Conservation (phyloP, 805 yeast species). For the Candida easanensis region DNA sequence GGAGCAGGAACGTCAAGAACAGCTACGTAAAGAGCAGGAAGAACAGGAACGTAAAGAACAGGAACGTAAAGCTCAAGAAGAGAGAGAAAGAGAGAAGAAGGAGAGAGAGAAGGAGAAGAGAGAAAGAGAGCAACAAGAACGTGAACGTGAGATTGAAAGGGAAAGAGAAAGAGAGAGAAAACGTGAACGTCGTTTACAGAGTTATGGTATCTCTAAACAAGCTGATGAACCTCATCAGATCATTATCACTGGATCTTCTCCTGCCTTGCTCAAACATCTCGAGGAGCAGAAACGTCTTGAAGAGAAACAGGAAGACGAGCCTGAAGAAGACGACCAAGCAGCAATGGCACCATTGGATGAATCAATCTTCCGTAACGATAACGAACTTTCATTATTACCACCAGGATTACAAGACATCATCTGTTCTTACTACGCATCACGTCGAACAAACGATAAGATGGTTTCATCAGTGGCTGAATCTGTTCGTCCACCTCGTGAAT, state of each 20-base stretch:
- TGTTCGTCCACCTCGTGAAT: conserved; percentile 12
- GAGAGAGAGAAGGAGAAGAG: conserved; percentile 9
- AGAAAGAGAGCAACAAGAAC: conserved; percentile 15
- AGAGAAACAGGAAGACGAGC: background rate
- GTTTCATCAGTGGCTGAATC: conserved; percentile 9
- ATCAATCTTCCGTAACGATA: conserved; percentile 18
- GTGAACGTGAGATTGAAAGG: conserved; percentile 7
- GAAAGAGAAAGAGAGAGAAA: conserved; percentile 11
- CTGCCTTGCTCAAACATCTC: conserved; percentile 9
- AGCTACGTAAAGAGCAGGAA: conserved; percentile 2
- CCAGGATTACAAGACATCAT: conserved; percentile 33
- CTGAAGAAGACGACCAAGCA: background rate
- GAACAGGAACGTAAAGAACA: conserved; percentile 2
- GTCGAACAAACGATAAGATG: conserved; percentile 8
- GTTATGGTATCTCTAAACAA: conserved; percentile 5
- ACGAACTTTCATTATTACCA: conserved; percentile 21
- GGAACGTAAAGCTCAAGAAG: conserved; percentile 4
- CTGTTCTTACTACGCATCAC: conserved; percentile 25
- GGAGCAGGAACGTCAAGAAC: conserved; percentile 1
- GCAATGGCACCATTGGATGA: conserved; percentile 17
- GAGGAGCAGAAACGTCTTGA: conserved; percentile 11
- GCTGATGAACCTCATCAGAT: conserved; percentile 12
- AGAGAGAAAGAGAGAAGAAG: conserved; percentile 8
- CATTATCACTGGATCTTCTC: conserved; percentile 13
- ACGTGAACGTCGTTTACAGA: conserved; percentile 13